Evolutionary conservation across 768 basidiomycete species (phyloP), one percentile per base, ranked within the genome.

Genomic region (Suillus brevipes): DNA sequence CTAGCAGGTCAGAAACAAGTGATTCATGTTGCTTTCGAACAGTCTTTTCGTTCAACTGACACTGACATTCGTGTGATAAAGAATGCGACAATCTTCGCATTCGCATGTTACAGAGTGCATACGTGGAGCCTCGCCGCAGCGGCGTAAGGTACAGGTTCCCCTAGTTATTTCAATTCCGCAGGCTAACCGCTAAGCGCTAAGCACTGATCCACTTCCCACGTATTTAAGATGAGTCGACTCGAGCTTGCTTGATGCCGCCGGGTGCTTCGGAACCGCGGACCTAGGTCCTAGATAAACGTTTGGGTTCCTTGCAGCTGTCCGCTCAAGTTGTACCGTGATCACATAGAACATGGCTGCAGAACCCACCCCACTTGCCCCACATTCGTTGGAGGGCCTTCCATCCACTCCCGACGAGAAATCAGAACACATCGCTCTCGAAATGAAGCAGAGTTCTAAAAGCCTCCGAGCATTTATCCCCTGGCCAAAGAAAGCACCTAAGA

Each of bases 321-420:
- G 18, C 40, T 10, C 18, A 59, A 59, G 1, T 16, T 38, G 10
- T 25, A 2, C 58, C 31, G 31, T 31, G 31, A 31, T 31, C 31
- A 31, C 31, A 3, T 36, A 1, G 40, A 42, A 20, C 58, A 59
- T 59, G 58, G 12, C 6, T 31, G 31, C 28, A 20, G 23, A 42
- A 16, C 20, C 36, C 4, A 14, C 23, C 4, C 12, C n/a, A 37
- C 63, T 64, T 64, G 40, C 64, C 36, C 34, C 67, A 66, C 67
- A 69, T 70, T 36, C 47, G 2, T 14, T 77, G 64, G 79, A 79
- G 71, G 81, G 83, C 23, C 75, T 78, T 68, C 77, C 80, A 38
- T 80, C 76, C 67, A 78, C 77, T 59, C 77, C 78, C 45, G 79
- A 81, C 69, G 84, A 85, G 72, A 85, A 85, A 77, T 12, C 58